phyloP scores from a whole-genome alignment of 2,329 filamentous ascomycete genomes.

The Aspergillus quadricinctus region DNA sequence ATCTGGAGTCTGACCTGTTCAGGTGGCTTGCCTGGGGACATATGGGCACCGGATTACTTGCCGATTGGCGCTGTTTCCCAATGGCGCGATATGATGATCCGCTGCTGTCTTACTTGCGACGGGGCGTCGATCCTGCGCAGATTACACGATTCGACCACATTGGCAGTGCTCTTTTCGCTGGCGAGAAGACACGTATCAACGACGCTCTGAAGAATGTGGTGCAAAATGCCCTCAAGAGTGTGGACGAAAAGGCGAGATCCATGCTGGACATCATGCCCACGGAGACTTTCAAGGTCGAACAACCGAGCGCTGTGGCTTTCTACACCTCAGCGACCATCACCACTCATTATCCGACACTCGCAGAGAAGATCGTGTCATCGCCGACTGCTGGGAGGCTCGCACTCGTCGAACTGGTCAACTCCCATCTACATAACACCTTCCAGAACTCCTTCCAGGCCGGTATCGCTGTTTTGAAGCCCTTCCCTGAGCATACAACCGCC shows the following conservation, averaged over 20 bases:
- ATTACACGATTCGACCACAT: slow-evolving; percentile 68
- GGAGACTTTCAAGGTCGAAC: slow-evolving; percentile 62
- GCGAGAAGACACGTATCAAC: slow-evolving; percentile 60
- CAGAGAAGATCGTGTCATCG: slow-evolving; percentile 55
- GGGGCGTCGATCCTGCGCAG: slow-evolving; percentile 68
- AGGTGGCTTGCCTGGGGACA: slow-evolving; percentile 90
- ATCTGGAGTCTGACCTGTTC: slow-evolving; percentile 66
- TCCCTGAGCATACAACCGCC: slow-evolving; percentile 68
- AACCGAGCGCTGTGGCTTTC: slow-evolving; percentile 67
- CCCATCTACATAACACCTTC: slow-evolving; percentile 81
- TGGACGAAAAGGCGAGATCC: slow-evolving; percentile 54
- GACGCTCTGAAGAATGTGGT: slow-evolving; percentile 35
- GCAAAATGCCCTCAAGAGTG: slow-evolving; percentile 48
- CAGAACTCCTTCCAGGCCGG: slow-evolving; percentile 73
- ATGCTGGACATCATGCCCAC: slow-evolving; percentile 60
- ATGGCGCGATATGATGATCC: slow-evolving; percentile 74
- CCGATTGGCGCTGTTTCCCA: slow-evolving; percentile 75
- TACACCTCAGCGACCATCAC: slow-evolving; percentile 65
- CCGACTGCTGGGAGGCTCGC: slow-evolving; percentile 58
- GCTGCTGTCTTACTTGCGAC: slow-evolving; percentile 67
- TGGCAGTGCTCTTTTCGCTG: slow-evolving; percentile 68
- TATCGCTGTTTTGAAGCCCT: slow-evolving; percentile 75
- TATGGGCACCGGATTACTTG: slow-evolving; percentile 78
- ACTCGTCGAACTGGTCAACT: slow-evolving; percentile 72
- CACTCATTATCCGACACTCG: slow-evolving; percentile 63